Conservation (phyloP, 345 rosid species). For the Melastoma malabathricum region DNA sequence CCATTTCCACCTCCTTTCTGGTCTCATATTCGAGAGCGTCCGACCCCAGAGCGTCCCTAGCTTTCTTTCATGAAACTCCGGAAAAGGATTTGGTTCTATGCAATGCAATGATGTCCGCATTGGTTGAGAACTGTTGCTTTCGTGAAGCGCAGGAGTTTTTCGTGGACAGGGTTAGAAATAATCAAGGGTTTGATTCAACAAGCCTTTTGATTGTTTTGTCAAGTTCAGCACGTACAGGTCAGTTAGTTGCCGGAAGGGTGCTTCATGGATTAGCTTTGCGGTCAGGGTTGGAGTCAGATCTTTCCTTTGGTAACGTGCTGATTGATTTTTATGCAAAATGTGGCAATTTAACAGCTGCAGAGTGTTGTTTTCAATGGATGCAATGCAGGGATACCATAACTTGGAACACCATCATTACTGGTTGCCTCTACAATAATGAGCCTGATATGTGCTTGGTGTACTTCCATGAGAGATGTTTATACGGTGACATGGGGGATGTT, state of each 20-base stretch:
- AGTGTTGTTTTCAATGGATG: constrained; percentile 23
- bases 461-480: constrained; percentile 25
- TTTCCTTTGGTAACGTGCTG: constrained; percentile 34
- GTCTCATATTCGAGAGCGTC: no score
- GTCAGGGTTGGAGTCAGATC: constrained; percentile 29
- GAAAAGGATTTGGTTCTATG: constrained; percentile 38
- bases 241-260: constrained; percentile 14
- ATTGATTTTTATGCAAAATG: constrained; percentile 50
- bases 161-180: constrained; percentile 23
- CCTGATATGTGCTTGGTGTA: constrained; percentile 29
- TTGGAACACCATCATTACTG: constrained; percentile 51
- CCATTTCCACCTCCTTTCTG: not conserved
- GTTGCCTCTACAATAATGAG: constrained; percentile 26
- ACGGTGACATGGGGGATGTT: constrained; percentile 27
- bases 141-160: constrained; percentile 21
- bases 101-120: constrained; percentile 50
- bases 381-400: constrained; percentile 30
- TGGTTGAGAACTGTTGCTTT: constrained; percentile 23
- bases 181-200: constrained; percentile 38
- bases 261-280: constrained; percentile 33
- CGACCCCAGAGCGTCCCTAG: constrained; percentile 9
- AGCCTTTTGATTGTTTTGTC: constrained; percentile 37
- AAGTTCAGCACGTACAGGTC: constrained; percentile 12
- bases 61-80: constrained; percentile 26
- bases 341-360: constrained; percentile 30